Evolutionary conservation across 805 yeast genomes (phyloP).

Genomic region (Maudiozyma saulgeensis): DNA sequence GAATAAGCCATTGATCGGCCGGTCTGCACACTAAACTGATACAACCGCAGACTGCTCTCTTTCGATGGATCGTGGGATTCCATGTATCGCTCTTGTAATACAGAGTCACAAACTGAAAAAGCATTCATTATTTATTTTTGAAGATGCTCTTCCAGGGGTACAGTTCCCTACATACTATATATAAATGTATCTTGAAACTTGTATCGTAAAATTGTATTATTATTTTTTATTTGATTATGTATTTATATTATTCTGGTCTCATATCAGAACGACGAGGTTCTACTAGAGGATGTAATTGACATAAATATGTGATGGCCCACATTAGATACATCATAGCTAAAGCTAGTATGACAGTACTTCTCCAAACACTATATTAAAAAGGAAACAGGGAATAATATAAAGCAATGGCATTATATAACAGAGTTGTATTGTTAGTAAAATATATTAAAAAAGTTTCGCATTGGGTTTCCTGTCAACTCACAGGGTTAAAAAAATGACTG

Average conservation of each 20-base stretch:
- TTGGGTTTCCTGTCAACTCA: no score
- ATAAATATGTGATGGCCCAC: slow-evolving; percentile 89
- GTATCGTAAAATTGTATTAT: neutral
- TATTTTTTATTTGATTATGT: slow-evolving; percentile 4
- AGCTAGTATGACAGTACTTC: slow-evolving; percentile 59
- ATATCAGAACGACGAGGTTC: slow-evolving; percentile 84
- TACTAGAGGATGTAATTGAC: slow-evolving; percentile 83
- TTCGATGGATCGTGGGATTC: slow-evolving; percentile 6
- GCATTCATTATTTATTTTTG: neutral
- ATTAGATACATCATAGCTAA: slow-evolving; percentile 70
- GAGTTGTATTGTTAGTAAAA: neutral
- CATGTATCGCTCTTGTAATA: no score
- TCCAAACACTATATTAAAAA: slow-evolving; percentile 42
- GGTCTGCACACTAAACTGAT: slow-evolving; percentile 34
- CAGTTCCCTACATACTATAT: neutral
- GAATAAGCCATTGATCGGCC: slow-evolving; percentile 39
- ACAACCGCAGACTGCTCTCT: slow-evolving; percentile 32
- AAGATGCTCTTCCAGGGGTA: neutral
- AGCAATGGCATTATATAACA: neutral
- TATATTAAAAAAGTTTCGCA: neutral
- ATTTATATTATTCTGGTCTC: slow-evolving; percentile 57
- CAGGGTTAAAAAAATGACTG: no score
- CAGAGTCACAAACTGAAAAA: no score
- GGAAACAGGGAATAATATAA: neutral
- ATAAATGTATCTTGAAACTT: neutral